Evolutionary conservation across 2,329 filamentous ascomycete species (phyloP), one percentile per base, ranked within the genome.

Genomic region (Cytospora piceicola): DNA sequence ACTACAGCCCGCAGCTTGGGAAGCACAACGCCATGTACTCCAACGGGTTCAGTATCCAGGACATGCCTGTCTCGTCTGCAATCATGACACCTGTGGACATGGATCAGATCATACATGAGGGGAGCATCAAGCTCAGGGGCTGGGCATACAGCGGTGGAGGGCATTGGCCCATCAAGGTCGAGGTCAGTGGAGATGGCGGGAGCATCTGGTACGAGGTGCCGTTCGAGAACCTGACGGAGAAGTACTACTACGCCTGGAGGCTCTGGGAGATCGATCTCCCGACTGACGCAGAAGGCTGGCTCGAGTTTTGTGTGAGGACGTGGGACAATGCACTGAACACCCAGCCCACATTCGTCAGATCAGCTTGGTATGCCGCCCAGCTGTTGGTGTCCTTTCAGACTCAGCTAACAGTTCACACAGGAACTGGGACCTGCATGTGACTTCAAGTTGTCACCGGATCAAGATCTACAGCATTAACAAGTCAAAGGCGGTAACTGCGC

Each of bases 341-440:
- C 0, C 86, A 89, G 70, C 85, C 86, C 0, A 78, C 81, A 0
- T 79, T 79, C 67, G 81, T 88, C 0, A 76, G 86, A 15, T 79
- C 81, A 6, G 78, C 83, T 0, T 89, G 84, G 84, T 75, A 68
- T 61, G 68, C 69, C 46, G 24, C 15, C 69, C 46, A n/a, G 15
- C 24, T 67, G 14, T 22, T 12, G 2, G 9, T 29, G 1, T 17
- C 14, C 9, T 11, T 17, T 15, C 9, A 17, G 29, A 39, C 14
- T 1, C 11, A n/a, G 17, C 51, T 56, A 20, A 65, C 29, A 6
- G 22, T 59, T 67, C 62, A 15, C 15, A 32, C 42, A 72, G 81
- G 82, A 90, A 90, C 71, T 90, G 86, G 86, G 87, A 84, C 20
- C 75, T 90, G 24, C 88, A 90, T 71, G 86, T 90, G 4, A 90